A percentile compares a stretch with the other conserved stretches of the same genome.
Conservation (phyloP, 805 yeast genomes). For the Sugiyamaella smithiae region DNA sequence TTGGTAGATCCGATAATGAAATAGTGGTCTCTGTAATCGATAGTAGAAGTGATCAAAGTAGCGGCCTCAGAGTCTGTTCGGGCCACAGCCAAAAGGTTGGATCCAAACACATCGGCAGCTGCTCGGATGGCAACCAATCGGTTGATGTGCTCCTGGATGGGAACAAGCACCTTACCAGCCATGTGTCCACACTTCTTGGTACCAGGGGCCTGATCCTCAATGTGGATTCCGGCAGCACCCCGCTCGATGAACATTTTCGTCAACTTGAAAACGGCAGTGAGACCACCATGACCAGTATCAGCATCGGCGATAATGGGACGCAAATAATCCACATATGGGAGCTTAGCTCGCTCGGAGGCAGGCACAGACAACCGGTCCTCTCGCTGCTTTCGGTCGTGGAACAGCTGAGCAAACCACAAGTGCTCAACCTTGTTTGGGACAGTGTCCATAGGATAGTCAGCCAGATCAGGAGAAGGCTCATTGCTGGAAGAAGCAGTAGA, state of each 20-base stretch:
- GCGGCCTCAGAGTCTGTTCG: conserved; percentile 99
- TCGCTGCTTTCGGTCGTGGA: conserved; percentile 96
- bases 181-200: conserved; percentile 98
- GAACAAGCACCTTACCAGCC: conserved; percentile 98
- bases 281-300: conserved; percentile 99
- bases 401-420: conserved; percentile 91
- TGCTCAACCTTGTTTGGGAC: conserved; percentile 98
- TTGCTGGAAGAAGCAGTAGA: conserved; percentile 96
- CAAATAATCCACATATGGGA: conserved; percentile 77
- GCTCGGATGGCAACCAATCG: conserved; percentile 92
- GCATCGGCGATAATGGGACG: conserved; percentile 97
- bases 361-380: conserved; percentile 68
- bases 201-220: conserved; percentile 98
- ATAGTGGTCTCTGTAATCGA: conserved; percentile 92
- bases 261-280: conserved; percentile 91
- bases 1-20: conserved; percentile 89
- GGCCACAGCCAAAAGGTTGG: conserved; percentile 83
- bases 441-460: conserved; percentile 98
- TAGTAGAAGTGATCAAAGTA: conserved; percentile 87
- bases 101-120: conserved; percentile 89
- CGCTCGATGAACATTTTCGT: conserved; percentile 95
- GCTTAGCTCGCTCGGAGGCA: conserved; percentile 61
- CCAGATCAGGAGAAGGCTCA: conserved; percentile 97
- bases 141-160: conserved; percentile 96
- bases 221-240: conserved; percentile 98